A percentile compares a stretch with the other conserved stretches of the same genome.
Conservation (phyloP, 1,284 basidiomycete species). For the Ustilago hordei region DNA sequence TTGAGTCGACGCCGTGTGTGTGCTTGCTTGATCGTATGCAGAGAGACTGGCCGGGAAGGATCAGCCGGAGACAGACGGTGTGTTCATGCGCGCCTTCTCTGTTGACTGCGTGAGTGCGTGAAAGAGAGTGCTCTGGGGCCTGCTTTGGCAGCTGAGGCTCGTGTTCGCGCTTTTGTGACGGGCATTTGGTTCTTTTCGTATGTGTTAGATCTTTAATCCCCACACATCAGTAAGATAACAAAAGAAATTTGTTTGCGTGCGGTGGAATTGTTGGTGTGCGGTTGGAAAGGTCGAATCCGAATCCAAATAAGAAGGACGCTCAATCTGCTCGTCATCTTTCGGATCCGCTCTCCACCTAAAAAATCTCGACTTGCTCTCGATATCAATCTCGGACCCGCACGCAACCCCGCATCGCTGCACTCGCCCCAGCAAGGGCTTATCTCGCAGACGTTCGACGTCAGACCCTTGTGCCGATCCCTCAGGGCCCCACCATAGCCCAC, state of each 20-base stretch:
- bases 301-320: slow-evolving; percentile 15
- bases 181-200: too few species aligned
- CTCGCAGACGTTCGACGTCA: slow-evolving; percentile 13
- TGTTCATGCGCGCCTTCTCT: not conserved
- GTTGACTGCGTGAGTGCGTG: too few species aligned
- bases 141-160: too few species aligned
- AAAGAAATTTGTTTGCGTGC: too few species aligned
- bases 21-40: not conserved
- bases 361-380: slow-evolving; percentile 12
- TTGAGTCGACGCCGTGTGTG: not conserved
- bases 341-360: slow-evolving; percentile 39
- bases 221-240: too few species aligned
- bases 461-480: slow-evolving; percentile 7
- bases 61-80: not conserved
- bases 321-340: slow-evolving; percentile 37
- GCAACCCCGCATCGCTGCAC: slow-evolving; percentile 28
- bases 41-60: not conserved
- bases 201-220: too few species aligned
- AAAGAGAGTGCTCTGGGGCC: too few species aligned
- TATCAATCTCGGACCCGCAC: slow-evolving; percentile 43
- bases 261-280: too few species aligned
- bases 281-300: not conserved
- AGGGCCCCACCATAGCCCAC: slow-evolving; percentile 8
- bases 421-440: slow-evolving; percentile 10
- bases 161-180: too few species aligned